Conservation (phyloP, 257 asterid species). For the Nicotiana sylvestris region DNA sequence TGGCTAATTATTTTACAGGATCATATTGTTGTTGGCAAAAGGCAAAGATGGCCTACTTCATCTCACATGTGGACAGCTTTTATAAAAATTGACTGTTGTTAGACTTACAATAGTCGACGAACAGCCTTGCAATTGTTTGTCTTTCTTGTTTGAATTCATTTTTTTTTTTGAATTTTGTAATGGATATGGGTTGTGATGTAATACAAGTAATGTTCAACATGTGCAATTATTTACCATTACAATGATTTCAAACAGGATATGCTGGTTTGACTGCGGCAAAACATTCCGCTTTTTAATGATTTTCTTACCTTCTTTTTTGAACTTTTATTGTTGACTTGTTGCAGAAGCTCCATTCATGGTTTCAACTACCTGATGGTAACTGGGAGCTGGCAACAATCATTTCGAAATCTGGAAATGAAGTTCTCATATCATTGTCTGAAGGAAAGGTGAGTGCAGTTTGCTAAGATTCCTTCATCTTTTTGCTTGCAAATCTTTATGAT, state of each 20-base stretch:
- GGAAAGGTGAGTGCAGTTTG: conserved; percentile 58
- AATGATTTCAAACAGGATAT: conserved; percentile 1
- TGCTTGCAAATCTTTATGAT: not conserved
- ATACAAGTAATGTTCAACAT: not conserved
- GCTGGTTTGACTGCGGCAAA: not conserved
- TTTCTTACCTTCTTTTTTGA: conserved; percentile 12
- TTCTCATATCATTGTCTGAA: conserved; percentile 62
- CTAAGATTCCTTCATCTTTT: conserved; percentile 9
- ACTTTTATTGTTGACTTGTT: conserved; percentile 20
- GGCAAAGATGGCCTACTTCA: not conserved
- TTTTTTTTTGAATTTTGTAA: not conserved
- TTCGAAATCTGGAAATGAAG: conserved; percentile 62
- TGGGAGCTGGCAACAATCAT: conserved; percentile 89
- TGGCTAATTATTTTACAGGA: not conserved
- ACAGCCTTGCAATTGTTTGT: not conserved
- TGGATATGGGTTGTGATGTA: conserved; percentile 4
- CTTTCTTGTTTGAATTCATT: not conserved
- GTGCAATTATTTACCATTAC: not conserved
- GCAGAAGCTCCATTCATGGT: conserved; percentile 85
- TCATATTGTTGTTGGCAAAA: not conserved
- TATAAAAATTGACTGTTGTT: not conserved
- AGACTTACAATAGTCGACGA: not conserved
- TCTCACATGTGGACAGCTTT: not conserved
- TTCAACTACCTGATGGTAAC: conserved; percentile 81
- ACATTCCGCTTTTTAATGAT: conserved; percentile 12